Evolutionary conservation across 1,284 basidiomycete genomes (phyloP).

Genomic region (Meira miltonrushii): DNA sequence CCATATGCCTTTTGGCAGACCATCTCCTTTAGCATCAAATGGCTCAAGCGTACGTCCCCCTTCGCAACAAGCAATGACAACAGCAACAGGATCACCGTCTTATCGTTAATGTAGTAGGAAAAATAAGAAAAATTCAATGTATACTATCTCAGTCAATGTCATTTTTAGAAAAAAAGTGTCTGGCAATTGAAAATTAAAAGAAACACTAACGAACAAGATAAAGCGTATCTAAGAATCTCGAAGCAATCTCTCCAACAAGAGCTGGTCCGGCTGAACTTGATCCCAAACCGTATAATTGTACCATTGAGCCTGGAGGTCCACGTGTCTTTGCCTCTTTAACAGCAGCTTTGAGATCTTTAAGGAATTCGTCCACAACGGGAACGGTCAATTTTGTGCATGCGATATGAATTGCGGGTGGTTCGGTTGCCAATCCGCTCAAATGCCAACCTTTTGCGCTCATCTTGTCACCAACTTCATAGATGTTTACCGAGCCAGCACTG

Average conservation of each 20-base stretch:
- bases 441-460: conserved; percentile 75
- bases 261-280: conserved; percentile 76
- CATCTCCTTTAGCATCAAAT: not conserved
- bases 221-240: conserved; percentile 53
- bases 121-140: not conserved
- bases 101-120: not conserved
- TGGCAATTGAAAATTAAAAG: too few species aligned
- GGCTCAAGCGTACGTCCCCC: not conserved
- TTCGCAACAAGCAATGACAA: not conserved
- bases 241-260: conserved; percentile 79
- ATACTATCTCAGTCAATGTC: not conserved
- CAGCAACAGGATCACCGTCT: not conserved
- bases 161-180: not conserved
- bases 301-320: conserved; percentile 38
- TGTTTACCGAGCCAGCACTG: conserved; percentile 60
- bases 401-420: conserved; percentile 81
- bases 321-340: conserved; percentile 53
- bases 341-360: conserved; percentile 73
- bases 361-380: conserved; percentile 68
- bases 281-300: conserved; percentile 64
- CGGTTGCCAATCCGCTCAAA: conserved; percentile 70
- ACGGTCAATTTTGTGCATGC: conserved; percentile 82
- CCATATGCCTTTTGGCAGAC: not conserved
- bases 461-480: conserved; percentile 80
- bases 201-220: not conserved